These are phyloP conservation scores for Venturia carpophila DNA, from an alignment of 2,329 filamentous ascomycete species.

Conservation along the genomic window DNA sequence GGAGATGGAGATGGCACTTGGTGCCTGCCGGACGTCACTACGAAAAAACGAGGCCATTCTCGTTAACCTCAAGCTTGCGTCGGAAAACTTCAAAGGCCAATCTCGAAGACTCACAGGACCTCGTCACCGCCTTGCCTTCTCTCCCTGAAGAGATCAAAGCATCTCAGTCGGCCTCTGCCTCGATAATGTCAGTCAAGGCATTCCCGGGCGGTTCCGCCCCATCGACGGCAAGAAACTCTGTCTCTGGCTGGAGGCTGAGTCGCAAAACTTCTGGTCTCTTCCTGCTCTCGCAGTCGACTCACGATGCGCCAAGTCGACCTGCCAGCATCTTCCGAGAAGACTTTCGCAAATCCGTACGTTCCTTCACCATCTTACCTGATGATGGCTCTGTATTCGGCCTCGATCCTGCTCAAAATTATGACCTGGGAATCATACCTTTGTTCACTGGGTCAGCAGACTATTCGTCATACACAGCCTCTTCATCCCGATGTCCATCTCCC, in stretches of 20 bases:
- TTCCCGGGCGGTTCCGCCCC: background rate
- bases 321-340: conserved; percentile 8
- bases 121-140: background rate
- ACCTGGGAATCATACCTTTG: conserved; percentile 7
- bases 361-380: conserved; percentile 5
- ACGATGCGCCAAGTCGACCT: background rate
- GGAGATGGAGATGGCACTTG: background rate
- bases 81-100: background rate
- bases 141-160: background rate
- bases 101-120: background rate
- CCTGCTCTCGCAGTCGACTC: background rate
- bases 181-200: background rate
- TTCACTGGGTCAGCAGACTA: background rate
- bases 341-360: conserved; percentile 12
- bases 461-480: background rate
- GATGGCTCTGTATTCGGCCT: background rate
- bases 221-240: background rate
- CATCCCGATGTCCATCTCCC: background rate
- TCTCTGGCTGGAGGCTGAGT: background rate
- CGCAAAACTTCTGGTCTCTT: background rate
- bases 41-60: background rate
- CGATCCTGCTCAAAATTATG: conserved; percentile 2
- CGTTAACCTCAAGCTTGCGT: background rate
- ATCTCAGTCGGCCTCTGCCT: background rate
- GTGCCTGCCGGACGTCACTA: background rate